A percentile compares a stretch with the other conserved stretches of the same genome.
These are phyloP conservation scores for Penicillium sclerotiorum DNA, from an alignment of 2,329 filamentous ascomycete genomes.

Conservation along the genomic window DNA sequence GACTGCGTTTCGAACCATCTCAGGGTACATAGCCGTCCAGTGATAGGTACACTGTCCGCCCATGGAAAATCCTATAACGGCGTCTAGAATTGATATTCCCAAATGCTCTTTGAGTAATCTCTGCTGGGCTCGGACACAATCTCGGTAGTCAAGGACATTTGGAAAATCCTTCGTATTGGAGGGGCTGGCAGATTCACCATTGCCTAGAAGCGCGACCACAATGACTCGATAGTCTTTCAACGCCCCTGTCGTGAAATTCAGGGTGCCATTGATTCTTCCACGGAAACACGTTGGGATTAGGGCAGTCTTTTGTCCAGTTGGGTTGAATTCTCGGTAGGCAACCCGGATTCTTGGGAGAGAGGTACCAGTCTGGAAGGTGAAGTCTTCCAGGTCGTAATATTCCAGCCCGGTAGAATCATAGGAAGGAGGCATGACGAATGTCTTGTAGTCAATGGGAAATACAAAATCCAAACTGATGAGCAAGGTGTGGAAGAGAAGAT, in stretches of 20 bases:
- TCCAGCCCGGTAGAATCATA: slow-evolving; percentile 32
- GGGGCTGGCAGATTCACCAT: slow-evolving; percentile 52
- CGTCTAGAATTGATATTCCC: slow-evolving; percentile 38
- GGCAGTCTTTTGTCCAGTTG: slow-evolving; percentile 40
- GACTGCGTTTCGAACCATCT: slow-evolving; percentile 43
- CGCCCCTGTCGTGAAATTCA: slow-evolving; percentile 50
- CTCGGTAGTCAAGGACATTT: slow-evolving; percentile 42
- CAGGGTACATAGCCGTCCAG: slow-evolving; percentile 50
- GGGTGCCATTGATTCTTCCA: slow-evolving; percentile 54
- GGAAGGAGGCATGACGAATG: slow-evolving; percentile 1
- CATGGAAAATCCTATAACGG: slow-evolving; percentile 55
- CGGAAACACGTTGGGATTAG: slow-evolving; percentile 60
- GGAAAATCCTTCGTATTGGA: slow-evolving; percentile 50
- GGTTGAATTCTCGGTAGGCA: slow-evolving; percentile 49
- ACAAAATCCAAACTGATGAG: too few relatives aligned
- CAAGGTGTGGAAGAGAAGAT: too few relatives aligned
- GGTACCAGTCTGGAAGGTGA: slow-evolving; percentile 42
- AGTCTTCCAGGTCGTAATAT: slow-evolving; percentile 39
- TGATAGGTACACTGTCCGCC: slow-evolving; percentile 54
- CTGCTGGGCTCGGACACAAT: slow-evolving; percentile 49
- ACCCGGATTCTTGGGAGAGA: slow-evolving; percentile 35
- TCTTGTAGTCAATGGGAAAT: too few relatives aligned
- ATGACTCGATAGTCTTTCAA: slow-evolving; percentile 49
- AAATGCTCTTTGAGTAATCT: slow-evolving; percentile 42
- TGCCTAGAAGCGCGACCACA: slow-evolving; percentile 52